Conservation (phyloP, 129 eudicot species). For the Deinandra increscens region DNA sequence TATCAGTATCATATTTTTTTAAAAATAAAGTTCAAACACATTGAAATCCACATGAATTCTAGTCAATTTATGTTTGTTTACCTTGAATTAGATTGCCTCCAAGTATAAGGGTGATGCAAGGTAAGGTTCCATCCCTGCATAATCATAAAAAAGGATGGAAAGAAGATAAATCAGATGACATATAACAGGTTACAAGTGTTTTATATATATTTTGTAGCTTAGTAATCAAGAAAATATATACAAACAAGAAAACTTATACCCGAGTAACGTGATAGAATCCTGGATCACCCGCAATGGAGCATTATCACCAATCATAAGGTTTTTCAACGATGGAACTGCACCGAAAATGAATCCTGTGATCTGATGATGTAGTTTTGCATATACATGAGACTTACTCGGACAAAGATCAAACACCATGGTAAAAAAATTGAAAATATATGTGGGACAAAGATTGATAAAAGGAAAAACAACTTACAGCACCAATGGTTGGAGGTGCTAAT, state of each 20-base stretch:
- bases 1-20: too few relatives aligned
- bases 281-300: constrained; percentile 78
- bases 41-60: too few relatives aligned
- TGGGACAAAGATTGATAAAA: not conserved
- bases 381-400: constrained; percentile 5
- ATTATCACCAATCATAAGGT: constrained; percentile 57
- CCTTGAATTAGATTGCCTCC: constrained; percentile 97
- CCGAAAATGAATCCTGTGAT: constrained; percentile 66
- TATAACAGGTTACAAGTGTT: not conserved
- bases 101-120: constrained; percentile 86
- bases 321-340: constrained; percentile 50
- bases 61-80: constrained; percentile 17
- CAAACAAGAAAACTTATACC: constrained; percentile 40
- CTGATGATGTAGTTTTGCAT: constrained; percentile 36
- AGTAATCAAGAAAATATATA: not conserved
- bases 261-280: constrained; percentile 66
- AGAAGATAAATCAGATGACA: not conserved
- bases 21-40: too few relatives aligned
- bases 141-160: not conserved
- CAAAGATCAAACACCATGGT: not conserved
- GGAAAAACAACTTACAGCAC: constrained; percentile 55
- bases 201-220: not conserved
- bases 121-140: constrained; percentile 77
- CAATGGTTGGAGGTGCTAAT: constrained; percentile 82
- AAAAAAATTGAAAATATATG: not conserved